Conservation (phyloP, 106 monocot genomes). For the Platanthera zijinensis region DNA sequence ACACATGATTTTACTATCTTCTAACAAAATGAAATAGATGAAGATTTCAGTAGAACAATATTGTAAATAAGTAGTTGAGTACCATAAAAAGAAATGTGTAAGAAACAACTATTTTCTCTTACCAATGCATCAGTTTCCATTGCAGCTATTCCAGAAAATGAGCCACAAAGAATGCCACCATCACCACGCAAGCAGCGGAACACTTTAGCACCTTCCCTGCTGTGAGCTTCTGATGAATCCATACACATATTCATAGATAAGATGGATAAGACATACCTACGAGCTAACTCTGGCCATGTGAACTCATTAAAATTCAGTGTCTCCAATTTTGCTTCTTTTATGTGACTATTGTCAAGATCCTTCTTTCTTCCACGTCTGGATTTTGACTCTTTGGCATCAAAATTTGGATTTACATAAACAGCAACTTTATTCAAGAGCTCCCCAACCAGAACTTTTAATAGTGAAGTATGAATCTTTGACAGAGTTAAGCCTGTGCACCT, state of each 20-base stretch:
- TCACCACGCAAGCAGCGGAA: conserved; percentile 91
- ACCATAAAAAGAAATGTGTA: not conserved
- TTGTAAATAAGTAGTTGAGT: not conserved
- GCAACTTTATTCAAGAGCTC: conserved; percentile 63
- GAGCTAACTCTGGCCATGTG: conserved; percentile 95
- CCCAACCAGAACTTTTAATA: conserved; percentile 70
- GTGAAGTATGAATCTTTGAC: conserved; percentile 54
- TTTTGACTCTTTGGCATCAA: conserved; percentile 69
- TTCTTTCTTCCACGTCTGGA: conserved; percentile 78
- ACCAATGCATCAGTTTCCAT: conserved; percentile 98
- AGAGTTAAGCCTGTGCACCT: conserved; percentile 65
- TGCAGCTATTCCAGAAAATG: conserved; percentile 77
- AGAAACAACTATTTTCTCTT: conserved; percentile 22
- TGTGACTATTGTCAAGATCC: conserved; percentile 39
- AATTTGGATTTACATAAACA: conserved; percentile 65
- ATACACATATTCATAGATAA: conserved; percentile 39
- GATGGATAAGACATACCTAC: conserved; percentile 79
- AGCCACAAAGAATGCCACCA: conserved; percentile 89
- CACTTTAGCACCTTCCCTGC: conserved; percentile 68
- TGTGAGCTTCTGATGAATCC: conserved; percentile 57
- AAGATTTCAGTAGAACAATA: not conserved
- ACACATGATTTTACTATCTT: no score
- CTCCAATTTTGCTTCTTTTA: conserved; percentile 57
- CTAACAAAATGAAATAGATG: not conserved
- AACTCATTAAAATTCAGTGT: conserved; percentile 63